These are phyloP conservation scores for Zea luxurians DNA, from an alignment of 176 grass and related monocot species.

Conservation along the genomic window DNA sequence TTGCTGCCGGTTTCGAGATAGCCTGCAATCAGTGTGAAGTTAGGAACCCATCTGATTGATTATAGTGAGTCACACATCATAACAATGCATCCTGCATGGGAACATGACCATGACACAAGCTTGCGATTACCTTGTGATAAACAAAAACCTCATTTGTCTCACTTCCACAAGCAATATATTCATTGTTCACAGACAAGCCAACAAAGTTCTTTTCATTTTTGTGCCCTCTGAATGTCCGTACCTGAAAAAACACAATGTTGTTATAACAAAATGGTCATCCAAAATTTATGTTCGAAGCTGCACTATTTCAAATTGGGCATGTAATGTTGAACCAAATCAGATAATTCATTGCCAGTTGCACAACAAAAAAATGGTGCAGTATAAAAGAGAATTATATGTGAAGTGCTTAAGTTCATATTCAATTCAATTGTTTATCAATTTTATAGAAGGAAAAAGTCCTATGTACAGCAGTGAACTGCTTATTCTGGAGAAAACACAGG, in stretches of 20 bases:
- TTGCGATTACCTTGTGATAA: constrained; percentile 89
- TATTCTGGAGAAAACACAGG: neutral
- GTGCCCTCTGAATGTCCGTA: constrained; percentile 96
- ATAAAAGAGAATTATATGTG: neutral
- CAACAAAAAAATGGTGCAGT: neutral
- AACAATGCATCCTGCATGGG: constrained; percentile 16
- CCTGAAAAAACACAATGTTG: constrained; percentile 46
- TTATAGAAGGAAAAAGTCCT: neutral
- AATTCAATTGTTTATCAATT: neutral
- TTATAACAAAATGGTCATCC: constrained; percentile 28
- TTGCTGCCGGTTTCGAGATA: constrained; percentile 85
- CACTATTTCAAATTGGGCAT: constrained; percentile 5
- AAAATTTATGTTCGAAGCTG: neutral
- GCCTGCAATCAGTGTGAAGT: constrained; percentile 55
- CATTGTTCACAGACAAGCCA: constrained; percentile 78
- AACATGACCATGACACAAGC: constrained; percentile 13
- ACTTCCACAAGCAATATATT: constrained; percentile 97
- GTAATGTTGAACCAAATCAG: neutral
- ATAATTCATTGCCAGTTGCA: neutral
- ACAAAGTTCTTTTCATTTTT: constrained; percentile 99
- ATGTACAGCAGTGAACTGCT: neutral
- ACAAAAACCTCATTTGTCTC: constrained; percentile 98
- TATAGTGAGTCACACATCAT: neutral
- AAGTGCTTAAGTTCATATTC: constrained; percentile 21
- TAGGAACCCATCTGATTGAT: neutral